Conservation (phyloP, 2,329 filamentous ascomycete genomes). For the Pyrenophora tritici-repentis region DNA sequence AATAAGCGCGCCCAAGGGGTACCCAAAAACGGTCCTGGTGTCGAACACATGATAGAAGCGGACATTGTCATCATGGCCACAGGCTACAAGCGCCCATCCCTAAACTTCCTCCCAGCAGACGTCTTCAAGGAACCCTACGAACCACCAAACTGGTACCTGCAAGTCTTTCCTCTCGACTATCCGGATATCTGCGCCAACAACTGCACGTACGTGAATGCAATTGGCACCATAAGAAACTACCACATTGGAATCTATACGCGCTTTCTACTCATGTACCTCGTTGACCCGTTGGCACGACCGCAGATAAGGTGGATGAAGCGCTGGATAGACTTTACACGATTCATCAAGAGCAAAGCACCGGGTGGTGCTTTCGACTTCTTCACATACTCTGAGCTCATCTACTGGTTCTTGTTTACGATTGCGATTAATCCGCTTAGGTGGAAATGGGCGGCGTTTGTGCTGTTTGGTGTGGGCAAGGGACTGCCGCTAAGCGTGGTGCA, state of each 20-base stretch:
- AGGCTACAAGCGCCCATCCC: conserved; percentile 74
- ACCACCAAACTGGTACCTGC: conserved; percentile 86
- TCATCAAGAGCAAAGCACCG: conserved; percentile 71
- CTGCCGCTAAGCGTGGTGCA: conserved; percentile 70
- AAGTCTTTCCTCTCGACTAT: conserved; percentile 78
- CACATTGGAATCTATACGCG: conserved; percentile 90
- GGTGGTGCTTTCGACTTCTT: conserved; percentile 83
- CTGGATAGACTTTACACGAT: conserved; percentile 83
- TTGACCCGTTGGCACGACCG: conserved; percentile 76
- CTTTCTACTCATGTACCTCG: conserved; percentile 83
- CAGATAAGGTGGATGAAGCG: conserved; percentile 75
- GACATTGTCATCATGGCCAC: conserved; percentile 85
- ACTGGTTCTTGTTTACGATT: conserved; percentile 83
- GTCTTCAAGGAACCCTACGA: conserved; percentile 74
- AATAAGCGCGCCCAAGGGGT: conserved; percentile 74
- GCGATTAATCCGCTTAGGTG: conserved; percentile 82
- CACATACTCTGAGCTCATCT: conserved; percentile 81
- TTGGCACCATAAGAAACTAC: conserved; percentile 83
- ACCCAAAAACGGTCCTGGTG: conserved; percentile 74
- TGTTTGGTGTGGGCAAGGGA: conserved; percentile 72
- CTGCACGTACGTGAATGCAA: conserved; percentile 79
- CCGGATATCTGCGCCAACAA: conserved; percentile 80
- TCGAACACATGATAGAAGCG: conserved; percentile 67
- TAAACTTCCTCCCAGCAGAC: conserved; percentile 74
- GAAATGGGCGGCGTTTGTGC: conserved; percentile 87